These are phyloP conservation scores for Pythium coloratum DNA, from an alignment of 352 stramenopile species.

Conservation along the genomic window DNA sequence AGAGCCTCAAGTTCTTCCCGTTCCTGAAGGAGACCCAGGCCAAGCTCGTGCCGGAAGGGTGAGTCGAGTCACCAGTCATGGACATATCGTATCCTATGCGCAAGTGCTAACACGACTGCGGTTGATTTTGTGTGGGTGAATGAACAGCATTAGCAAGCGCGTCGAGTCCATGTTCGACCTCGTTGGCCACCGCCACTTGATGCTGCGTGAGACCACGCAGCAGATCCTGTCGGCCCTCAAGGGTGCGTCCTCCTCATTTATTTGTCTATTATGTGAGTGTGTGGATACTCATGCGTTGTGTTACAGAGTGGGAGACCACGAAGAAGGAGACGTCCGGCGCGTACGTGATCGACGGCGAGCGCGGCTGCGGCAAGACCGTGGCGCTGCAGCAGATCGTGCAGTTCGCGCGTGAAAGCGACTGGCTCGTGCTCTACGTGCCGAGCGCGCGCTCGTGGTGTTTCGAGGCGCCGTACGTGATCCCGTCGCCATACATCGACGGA, in stretches of 20 bases:
- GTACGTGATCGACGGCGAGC: slow-evolving; percentile 80
- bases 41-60: slow-evolving; percentile 72
- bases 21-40: slow-evolving; percentile 78
- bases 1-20: slow-evolving; percentile 79
- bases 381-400: slow-evolving; percentile 88
- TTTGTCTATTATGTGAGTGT: neutral
- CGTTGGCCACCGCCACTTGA: slow-evolving; percentile 78
- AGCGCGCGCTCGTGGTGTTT: slow-evolving; percentile 74
- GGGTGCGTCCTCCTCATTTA: slow-evolving; percentile 27
- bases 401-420: slow-evolving; percentile 82
- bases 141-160: slow-evolving; percentile 54
- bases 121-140: neutral
- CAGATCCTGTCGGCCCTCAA: slow-evolving; percentile 77
- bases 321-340: slow-evolving; percentile 50
- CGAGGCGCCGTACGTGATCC: slow-evolving; percentile 84
- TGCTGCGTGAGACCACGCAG: slow-evolving; percentile 79
- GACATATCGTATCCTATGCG: neutral
- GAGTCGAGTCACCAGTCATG: slow-evolving; percentile 2
- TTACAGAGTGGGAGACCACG: slow-evolving; percentile 57
- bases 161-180: slow-evolving; percentile 83
- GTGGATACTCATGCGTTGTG: neutral
- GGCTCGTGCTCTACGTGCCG: slow-evolving; percentile 85
- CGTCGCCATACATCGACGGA: slow-evolving; percentile 67
- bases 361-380: slow-evolving; percentile 81
- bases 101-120: neutral